phyloP scores from a whole-genome alignment of 306 rosid species.

The Acacia acuminata region DNA sequence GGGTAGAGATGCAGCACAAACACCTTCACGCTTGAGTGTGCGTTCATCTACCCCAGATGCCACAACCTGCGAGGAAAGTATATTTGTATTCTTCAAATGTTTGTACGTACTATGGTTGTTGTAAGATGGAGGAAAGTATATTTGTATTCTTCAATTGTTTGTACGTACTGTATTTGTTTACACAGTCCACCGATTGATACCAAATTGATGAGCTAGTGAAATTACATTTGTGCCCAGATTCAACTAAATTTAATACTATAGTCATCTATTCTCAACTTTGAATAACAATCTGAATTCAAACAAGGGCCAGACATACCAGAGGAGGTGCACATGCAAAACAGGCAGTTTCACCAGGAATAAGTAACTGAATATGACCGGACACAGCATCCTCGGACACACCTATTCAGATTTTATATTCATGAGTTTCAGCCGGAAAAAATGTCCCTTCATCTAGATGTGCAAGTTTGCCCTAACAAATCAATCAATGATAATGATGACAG shows the following conservation, averaged over 20 bases:
- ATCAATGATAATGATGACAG: neutral
- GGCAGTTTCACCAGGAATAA: constrained; percentile 95
- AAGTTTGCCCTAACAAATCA: constrained; percentile 3
- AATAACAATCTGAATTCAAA: constrained; percentile 22
- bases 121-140: constrained; percentile 14
- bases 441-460: constrained; percentile 20
- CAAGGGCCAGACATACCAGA: constrained; percentile 58
- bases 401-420: constrained; percentile 42
- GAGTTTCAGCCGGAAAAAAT: constrained; percentile 21
- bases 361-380: constrained; percentile 95
- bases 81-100: constrained; percentile 31
- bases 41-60: constrained; percentile 98
- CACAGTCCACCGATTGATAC: neutral
- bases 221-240: constrained; percentile 2
- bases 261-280: neutral
- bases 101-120: neutral
- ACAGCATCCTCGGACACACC: constrained; percentile 99
- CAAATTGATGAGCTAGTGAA: constrained; percentile 16
- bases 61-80: constrained; percentile 64
- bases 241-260: constrained; percentile 10
- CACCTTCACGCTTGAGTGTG: constrained; percentile 98
- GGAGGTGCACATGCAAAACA: constrained; percentile 99
- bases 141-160: constrained; percentile 32
- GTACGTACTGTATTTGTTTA: constrained; percentile 7
- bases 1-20: constrained; percentile 97